phyloP scores from a whole-genome alignment of 257 asterid genomes.

The Solanum pinnatisectum region DNA sequence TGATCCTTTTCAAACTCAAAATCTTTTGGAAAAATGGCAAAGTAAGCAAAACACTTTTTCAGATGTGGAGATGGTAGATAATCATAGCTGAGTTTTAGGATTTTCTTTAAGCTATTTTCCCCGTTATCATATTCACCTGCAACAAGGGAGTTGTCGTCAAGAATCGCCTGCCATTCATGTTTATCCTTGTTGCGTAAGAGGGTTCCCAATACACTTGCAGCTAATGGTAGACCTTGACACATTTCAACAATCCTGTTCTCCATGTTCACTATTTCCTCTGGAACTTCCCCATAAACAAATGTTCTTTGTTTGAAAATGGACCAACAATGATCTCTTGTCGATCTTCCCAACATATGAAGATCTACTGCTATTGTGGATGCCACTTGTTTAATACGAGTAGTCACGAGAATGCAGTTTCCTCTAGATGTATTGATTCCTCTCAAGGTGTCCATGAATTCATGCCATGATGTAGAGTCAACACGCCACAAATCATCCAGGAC shows the following conservation, averaged over 20 bases:
- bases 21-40: neutral
- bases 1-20: neutral
- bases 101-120: neutral
- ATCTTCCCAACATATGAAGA: neutral
- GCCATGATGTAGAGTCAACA: neutral
- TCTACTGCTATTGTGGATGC: neutral
- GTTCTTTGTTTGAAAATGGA: neutral
- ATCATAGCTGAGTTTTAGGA: neutral
- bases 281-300: neutral
- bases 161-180: neutral
- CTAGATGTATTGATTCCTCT: neutral
- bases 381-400: neutral
- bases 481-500: neutral
- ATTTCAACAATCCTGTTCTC: too few species aligned
- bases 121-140: neutral
- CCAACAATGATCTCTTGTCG: neutral
- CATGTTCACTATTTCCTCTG: neutral
- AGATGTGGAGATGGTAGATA: neutral
- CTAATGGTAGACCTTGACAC: neutral
- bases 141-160: neutral
- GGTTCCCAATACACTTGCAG: neutral
- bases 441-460: neutral
- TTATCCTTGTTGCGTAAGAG: neutral
- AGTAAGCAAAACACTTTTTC: neutral
- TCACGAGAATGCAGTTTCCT: neutral